Conservation (phyloP, 257 asterid species). For the Cruciata laevipes region DNA sequence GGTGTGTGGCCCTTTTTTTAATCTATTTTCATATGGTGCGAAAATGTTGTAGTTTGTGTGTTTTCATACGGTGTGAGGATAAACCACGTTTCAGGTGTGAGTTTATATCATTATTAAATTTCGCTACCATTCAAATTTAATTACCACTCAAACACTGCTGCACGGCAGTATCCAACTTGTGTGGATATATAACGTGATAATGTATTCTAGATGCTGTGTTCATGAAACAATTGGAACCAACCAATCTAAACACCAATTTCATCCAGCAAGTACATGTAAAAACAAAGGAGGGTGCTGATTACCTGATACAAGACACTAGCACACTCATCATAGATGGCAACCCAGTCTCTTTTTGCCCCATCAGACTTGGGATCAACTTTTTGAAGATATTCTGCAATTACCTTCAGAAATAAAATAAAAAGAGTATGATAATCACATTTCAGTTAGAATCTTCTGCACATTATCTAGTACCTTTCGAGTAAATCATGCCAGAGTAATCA, state of each 20-base stretch:
- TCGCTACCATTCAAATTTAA: too few relatives aligned
- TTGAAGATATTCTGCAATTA: constrained; percentile 94
- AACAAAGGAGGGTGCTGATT: constrained; percentile 7
- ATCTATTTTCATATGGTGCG: too few relatives aligned
- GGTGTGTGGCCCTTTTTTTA: too few relatives aligned
- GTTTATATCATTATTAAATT: too few relatives aligned
- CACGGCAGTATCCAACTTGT: too few relatives aligned
- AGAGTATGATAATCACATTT: constrained; percentile 9
- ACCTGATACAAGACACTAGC: constrained; percentile 92
- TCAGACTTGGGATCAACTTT: constrained; percentile 97
- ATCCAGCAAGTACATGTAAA: neutral
- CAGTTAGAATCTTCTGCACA: constrained; percentile 12
- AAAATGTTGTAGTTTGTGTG: too few relatives aligned
- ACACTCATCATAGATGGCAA: constrained; percentile 94
- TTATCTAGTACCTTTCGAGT: neutral
- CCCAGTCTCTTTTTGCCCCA: constrained; percentile 99
- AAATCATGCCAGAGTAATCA: neutral
- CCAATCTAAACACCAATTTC: neutral
- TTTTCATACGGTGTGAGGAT: too few relatives aligned
- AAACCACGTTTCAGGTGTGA: too few relatives aligned
- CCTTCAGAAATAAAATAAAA: constrained; percentile 38
- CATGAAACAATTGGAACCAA: neutral
- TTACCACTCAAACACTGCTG: too few relatives aligned
- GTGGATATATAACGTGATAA: too few relatives aligned
- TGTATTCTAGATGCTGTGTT: neutral